Percentiles rank a stretch among this genome's conserved stretches.
Conservation (phyloP, 2,329 filamentous ascomycete species). For the Diaporthe humulicola region DNA sequence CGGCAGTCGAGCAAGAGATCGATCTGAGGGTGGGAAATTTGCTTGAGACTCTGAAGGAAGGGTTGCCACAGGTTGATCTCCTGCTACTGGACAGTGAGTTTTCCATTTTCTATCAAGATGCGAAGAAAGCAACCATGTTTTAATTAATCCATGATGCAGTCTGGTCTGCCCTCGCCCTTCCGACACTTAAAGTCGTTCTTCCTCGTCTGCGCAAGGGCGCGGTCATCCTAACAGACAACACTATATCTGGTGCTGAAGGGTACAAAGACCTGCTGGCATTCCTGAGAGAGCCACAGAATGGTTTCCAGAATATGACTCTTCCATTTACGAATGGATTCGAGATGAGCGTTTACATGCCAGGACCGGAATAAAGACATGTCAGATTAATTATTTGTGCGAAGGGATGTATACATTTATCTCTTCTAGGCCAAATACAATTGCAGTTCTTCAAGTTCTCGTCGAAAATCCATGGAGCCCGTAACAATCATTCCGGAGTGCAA, state of each 20-base stretch:
- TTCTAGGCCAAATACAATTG: background rate
- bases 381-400: background rate
- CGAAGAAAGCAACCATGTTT: fast-evolving
- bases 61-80: background rate
- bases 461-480: background rate
- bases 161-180: background rate
- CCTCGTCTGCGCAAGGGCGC: constrained; percentile 9
- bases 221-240: constrained; percentile 2
- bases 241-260: constrained; percentile 36
- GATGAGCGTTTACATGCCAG: constrained; percentile 39
- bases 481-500: background rate
- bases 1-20: constrained; percentile 48
- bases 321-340: constrained; percentile 44
- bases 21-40: constrained; percentile 56
- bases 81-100: background rate
- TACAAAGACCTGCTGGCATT: constrained; percentile 57
- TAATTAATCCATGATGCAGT: background rate
- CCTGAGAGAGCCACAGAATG: constrained; percentile 54
- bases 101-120: background rate
- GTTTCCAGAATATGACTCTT: constrained; percentile 51
- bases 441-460: background rate
- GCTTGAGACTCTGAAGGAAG: constrained; percentile 9
- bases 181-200: background rate
- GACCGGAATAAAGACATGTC: background rate
- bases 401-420: no score